These are phyloP conservation scores for Leishmania tropica DNA, from an alignment of 208 protist genomes.

Conservation along the genomic window DNA sequence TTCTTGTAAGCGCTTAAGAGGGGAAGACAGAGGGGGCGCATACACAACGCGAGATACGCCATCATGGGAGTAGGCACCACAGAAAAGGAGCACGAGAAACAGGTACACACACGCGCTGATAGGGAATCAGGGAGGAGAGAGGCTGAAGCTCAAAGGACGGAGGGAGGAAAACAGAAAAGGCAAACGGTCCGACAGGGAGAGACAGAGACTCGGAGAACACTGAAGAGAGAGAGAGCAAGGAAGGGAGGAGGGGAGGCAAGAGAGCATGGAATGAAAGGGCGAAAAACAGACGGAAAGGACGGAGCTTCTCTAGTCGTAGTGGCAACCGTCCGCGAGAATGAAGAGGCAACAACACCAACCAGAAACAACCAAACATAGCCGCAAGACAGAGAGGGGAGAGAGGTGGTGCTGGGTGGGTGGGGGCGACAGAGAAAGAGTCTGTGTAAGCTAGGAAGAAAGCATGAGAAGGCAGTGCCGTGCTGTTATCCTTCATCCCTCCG, in stretches of 20 bases:
- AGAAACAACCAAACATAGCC: neutral
- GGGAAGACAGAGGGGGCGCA: neutral
- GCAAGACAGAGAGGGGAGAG: neutral
- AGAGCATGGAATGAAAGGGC: neutral
- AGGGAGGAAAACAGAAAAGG: too few relatives aligned
- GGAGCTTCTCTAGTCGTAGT: neutral
- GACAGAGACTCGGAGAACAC: neutral
- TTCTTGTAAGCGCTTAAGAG: neutral
- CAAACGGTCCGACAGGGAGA: too few relatives aligned
- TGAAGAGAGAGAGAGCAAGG: too few relatives aligned
- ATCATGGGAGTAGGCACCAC: neutral
- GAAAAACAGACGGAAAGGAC: neutral
- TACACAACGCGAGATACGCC: neutral
- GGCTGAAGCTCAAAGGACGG: too few relatives aligned
- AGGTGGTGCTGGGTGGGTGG: neutral
- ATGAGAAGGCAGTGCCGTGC: neutral
- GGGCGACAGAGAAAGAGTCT: slow-evolving; percentile 5
- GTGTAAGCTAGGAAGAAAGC: neutral
- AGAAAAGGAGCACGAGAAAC: neutral
- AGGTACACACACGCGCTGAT: too few relatives aligned
- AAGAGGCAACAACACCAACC: neutral
- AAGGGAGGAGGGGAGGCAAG: neutral
- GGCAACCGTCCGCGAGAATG: neutral
- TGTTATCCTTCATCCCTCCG: neutral
- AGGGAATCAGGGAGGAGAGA: too few relatives aligned